phyloP scores from a whole-genome alignment of 2,329 filamentous ascomycete species.

The Ophiostoma sp. region DNA sequence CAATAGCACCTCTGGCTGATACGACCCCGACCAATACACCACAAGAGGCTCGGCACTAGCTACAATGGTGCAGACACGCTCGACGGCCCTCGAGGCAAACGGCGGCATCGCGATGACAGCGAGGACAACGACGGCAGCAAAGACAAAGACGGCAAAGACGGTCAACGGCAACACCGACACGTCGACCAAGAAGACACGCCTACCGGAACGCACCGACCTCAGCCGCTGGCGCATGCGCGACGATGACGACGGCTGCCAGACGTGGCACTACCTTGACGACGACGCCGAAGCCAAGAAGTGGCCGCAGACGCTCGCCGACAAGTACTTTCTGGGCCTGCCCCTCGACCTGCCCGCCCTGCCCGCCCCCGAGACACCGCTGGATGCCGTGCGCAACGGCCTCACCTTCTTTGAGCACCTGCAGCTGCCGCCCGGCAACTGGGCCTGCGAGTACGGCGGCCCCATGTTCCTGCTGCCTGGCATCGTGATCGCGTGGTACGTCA shows the following conservation, averaged over 20 bases:
- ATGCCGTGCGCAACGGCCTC: constrained; percentile 76
- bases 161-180: not conserved
- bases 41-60: not conserved
- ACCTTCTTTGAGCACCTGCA: constrained; percentile 87
- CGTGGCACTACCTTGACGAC: constrained; percentile 86
- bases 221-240: constrained; percentile 79
- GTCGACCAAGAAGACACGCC: constrained; percentile 7
- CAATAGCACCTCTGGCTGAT: too few relatives aligned
- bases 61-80: constrained; percentile 25
- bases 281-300: constrained; percentile 64
- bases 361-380: constrained; percentile 63
- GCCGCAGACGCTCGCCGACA: constrained; percentile 87
- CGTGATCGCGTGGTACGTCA: constrained; percentile 81
- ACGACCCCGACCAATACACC: not conserved
- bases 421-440: constrained; percentile 86
- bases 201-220: constrained; percentile 61
- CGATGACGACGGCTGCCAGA: constrained; percentile 79
- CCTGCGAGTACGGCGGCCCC: constrained; percentile 92
- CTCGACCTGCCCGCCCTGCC: constrained; percentile 69
- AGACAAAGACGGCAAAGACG: constrained; percentile 24
- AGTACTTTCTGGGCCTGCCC: constrained; percentile 75
- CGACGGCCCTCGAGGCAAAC: constrained; percentile 31
- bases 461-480: constrained; percentile 90
- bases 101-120: constrained; percentile 14
- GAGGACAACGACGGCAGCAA: constrained; percentile 26